These are phyloP conservation scores for Peronosclerospora sorghi DNA, from an alignment of 352 stramenopile species.

Conservation along the genomic window DNA sequence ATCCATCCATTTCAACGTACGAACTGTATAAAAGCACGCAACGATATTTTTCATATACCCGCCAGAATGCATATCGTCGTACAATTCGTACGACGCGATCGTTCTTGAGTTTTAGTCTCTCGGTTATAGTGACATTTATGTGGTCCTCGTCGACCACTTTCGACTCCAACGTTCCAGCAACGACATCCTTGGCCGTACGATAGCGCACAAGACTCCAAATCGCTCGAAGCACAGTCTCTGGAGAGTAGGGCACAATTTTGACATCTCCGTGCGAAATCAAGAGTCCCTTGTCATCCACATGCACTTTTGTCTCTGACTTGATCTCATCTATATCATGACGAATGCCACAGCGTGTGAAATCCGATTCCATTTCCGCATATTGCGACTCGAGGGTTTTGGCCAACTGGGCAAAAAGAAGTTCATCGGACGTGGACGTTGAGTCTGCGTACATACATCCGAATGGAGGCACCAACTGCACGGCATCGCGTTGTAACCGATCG, in stretches of 20 bases:
- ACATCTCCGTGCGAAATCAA: slow-evolving; percentile 13
- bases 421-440: slow-evolving; percentile 4
- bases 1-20: slow-evolving; percentile 24
- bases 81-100: slow-evolving; percentile 11
- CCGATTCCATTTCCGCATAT: slow-evolving; percentile 12
- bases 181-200: slow-evolving; percentile 4
- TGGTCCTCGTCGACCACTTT: slow-evolving; percentile 15
- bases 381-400: slow-evolving; percentile 14
- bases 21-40: slow-evolving; percentile 18
- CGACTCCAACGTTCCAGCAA: slow-evolving; percentile 7
- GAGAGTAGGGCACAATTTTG: slow-evolving; percentile 18
- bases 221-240: slow-evolving; percentile 14
- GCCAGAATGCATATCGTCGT: slow-evolving; percentile 6
- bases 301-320: slow-evolving; percentile 4
- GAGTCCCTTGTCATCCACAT: slow-evolving; percentile 2
- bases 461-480: slow-evolving; percentile 9
- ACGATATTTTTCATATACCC: slow-evolving; percentile 14
- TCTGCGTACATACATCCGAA: not conserved
- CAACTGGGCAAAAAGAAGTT: slow-evolving; percentile 15
- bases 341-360: slow-evolving; percentile 1
- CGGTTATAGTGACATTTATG: slow-evolving; percentile 18
- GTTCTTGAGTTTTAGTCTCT: slow-evolving; percentile 7
- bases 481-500: slow-evolving; percentile 20
- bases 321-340: slow-evolving; percentile 5
- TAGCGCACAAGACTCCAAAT: slow-evolving; percentile 16